A percentile compares a stretch with the other conserved stretches of the same genome.
Conservation (phyloP, 1,284 basidiomycete genomes). For the Lentinula novae-zelandiae region DNA sequence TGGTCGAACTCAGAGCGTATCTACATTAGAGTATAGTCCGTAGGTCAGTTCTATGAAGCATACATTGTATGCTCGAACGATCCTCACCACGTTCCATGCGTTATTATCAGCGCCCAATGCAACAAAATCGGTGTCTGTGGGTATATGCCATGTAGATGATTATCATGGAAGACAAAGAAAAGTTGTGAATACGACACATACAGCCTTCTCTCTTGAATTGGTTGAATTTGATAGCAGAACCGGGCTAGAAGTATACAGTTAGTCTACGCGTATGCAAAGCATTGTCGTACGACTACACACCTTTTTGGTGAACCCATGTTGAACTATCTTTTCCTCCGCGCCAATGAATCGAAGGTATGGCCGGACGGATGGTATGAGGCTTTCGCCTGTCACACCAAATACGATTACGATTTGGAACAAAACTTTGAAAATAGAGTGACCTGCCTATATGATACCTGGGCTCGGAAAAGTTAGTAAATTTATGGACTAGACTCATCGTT, state of each 20-base stretch:
- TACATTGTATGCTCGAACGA: background rate
- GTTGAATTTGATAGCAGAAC: constrained; percentile 62
- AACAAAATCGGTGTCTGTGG: constrained; percentile 60
- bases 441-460: constrained; percentile 56
- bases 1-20: constrained; percentile 64
- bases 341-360: constrained; percentile 59
- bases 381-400: constrained; percentile 33
- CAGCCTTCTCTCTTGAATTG: constrained; percentile 65
- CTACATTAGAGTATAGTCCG: constrained; percentile 26
- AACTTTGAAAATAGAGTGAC: background rate
- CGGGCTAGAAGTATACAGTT: constrained; percentile 36
- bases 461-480: background rate
- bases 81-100: constrained; percentile 64
- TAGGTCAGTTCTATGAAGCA: background rate
- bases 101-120: constrained; percentile 52
- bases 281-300: constrained; percentile 24
- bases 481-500: background rate
- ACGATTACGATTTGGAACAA: background rate
- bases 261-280: constrained; percentile 2
- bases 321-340: constrained; percentile 48
- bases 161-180: background rate
- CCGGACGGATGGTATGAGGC: constrained; percentile 58
- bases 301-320: constrained; percentile 53
- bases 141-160: background rate
- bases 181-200: constrained; percentile 28